These are phyloP conservation scores for Acanthamoeba sp. DNA, from an alignment of 208 protist genomes.

Conservation along the genomic window DNA sequence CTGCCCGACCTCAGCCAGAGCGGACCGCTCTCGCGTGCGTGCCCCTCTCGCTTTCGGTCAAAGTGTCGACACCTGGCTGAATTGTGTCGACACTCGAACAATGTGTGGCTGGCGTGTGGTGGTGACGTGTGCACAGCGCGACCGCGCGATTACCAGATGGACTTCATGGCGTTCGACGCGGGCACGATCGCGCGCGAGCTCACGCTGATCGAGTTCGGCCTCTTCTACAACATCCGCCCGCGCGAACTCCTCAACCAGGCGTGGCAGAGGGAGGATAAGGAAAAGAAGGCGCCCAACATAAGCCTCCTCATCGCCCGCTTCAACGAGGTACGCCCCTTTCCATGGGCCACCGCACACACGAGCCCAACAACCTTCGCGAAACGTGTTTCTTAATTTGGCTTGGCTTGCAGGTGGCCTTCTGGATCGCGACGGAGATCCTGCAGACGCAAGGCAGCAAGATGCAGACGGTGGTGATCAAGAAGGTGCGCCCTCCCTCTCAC, in stretches of 20 bases:
- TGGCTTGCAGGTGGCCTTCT: not conserved
- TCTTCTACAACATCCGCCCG: constrained; percentile 14
- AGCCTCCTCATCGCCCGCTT: constrained; percentile 41
- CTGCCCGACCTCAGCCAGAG: not conserved
- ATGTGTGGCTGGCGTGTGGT: no score
- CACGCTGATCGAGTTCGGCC: constrained; percentile 24
- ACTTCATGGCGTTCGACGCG: constrained; percentile 46
- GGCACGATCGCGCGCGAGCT: not conserved
- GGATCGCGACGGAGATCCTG: constrained; percentile 43
- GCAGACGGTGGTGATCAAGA: constrained; percentile 47
- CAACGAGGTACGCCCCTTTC: constrained; percentile 29
- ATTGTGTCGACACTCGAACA: no score
- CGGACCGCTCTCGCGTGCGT: not conserved
- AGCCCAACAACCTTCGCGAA: no score
- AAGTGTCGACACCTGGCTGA: no score
- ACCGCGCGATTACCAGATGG: not conserved
- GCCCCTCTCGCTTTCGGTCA: no score
- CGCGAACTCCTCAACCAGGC: constrained; percentile 37
- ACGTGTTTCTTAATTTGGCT: no score
- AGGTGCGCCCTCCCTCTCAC: not conserved
- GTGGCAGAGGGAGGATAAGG: constrained; percentile 26
- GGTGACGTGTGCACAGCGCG: not conserved
- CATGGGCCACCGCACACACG: no score
- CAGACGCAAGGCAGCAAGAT: constrained; percentile 31
- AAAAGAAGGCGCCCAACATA: constrained; percentile 38